A percentile compares a stretch with the other conserved stretches of the same genome.
These are phyloP conservation scores for Ephemerocybe angulata DNA, from an alignment of 768 basidiomycete species.

Conservation along the genomic window DNA sequence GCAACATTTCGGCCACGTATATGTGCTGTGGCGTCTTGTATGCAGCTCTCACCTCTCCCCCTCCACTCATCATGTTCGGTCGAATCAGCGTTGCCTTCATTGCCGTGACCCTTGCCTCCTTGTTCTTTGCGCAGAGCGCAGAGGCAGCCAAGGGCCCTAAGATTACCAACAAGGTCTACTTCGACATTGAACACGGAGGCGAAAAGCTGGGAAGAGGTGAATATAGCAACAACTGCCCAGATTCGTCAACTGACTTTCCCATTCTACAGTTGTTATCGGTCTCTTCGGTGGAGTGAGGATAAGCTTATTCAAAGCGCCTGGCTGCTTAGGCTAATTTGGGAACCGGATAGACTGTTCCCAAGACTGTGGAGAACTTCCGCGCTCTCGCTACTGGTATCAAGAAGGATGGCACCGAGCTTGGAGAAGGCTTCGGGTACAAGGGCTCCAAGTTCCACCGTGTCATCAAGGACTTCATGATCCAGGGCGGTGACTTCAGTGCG, in stretches of 20 bases:
- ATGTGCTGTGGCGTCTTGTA: slow-evolving; percentile 24
- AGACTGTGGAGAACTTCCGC: slow-evolving; percentile 97
- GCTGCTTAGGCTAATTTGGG: too few species aligned
- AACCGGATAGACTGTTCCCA: slow-evolving; percentile 74
- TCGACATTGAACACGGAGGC: slow-evolving; percentile 93
- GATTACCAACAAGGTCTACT: slow-evolving; percentile 91
- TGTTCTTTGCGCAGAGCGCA: slow-evolving; percentile 68
- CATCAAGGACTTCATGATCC: slow-evolving; percentile 95
- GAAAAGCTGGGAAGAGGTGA: slow-evolving; percentile 77
- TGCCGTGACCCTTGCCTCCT: slow-evolving; percentile 58
- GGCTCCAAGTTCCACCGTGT: slow-evolving; percentile 96
- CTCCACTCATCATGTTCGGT: slow-evolving; percentile 48
- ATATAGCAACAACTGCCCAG: slow-evolving; percentile 17
- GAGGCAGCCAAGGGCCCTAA: slow-evolving; percentile 85
- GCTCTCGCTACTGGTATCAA: slow-evolving; percentile 81
- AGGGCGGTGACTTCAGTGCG: slow-evolving; percentile 97
- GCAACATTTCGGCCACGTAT: slow-evolving; percentile 2
- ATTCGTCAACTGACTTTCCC: slow-evolving; percentile 11
- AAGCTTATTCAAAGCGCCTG: background rate
- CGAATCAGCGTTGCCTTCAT: slow-evolving; percentile 60
- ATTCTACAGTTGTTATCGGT: slow-evolving; percentile 67
- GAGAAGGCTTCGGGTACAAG: slow-evolving; percentile 87
- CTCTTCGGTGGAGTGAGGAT: slow-evolving; percentile 84
- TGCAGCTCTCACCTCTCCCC: slow-evolving; percentile 14
- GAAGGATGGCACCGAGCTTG: slow-evolving; percentile 59